phyloP scores from a whole-genome alignment of 2,329 filamentous ascomycete genomes.

The Ilyonectria destructans region DNA sequence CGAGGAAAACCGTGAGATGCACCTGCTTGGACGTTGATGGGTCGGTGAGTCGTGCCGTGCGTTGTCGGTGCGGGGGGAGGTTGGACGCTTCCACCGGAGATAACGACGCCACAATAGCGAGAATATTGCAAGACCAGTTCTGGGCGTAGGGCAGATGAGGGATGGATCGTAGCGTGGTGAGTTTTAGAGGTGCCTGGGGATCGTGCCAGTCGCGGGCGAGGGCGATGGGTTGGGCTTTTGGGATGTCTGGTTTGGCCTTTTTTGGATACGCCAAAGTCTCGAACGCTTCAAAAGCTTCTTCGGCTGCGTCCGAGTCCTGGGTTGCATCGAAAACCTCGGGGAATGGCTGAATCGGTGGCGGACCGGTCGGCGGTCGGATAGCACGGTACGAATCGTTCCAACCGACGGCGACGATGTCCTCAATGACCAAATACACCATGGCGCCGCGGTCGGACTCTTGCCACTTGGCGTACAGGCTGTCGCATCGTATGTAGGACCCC shows the following conservation, averaged over 20 bases:
- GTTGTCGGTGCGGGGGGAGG: slow-evolving; percentile 66
- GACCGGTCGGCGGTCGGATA: neutral
- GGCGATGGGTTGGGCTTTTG: slow-evolving; percentile 51
- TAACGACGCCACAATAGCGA: slow-evolving; percentile 66
- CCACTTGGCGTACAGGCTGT: slow-evolving; percentile 58
- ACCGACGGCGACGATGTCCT: slow-evolving; percentile 63
- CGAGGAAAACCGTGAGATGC: slow-evolving; percentile 69
- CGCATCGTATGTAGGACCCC: slow-evolving; percentile 67
- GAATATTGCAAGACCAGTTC: slow-evolving; percentile 72
- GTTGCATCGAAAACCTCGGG: neutral
- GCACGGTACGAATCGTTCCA: slow-evolving; percentile 62
- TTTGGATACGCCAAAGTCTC: slow-evolving; percentile 54
- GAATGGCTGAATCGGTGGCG: neutral
- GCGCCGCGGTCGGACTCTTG: slow-evolving; percentile 29
- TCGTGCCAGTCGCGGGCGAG: slow-evolving; percentile 61
- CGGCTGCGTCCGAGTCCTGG: slow-evolving; percentile 24
- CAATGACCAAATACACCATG: slow-evolving; percentile 64
- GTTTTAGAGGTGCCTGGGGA: slow-evolving; percentile 63
- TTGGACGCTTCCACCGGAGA: slow-evolving; percentile 65
- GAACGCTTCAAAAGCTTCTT: slow-evolving; percentile 58
- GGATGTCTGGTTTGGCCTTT: slow-evolving; percentile 24
- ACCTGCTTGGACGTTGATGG: slow-evolving; percentile 69
- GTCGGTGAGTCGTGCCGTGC: slow-evolving; percentile 67
- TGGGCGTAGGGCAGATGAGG: slow-evolving; percentile 70
- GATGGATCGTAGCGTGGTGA: slow-evolving; percentile 66